Evolutionary conservation across 179 eudicot species (phyloP), one percentile per base, ranked within the genome.

Genomic region (Camellia oleifera): DNA sequence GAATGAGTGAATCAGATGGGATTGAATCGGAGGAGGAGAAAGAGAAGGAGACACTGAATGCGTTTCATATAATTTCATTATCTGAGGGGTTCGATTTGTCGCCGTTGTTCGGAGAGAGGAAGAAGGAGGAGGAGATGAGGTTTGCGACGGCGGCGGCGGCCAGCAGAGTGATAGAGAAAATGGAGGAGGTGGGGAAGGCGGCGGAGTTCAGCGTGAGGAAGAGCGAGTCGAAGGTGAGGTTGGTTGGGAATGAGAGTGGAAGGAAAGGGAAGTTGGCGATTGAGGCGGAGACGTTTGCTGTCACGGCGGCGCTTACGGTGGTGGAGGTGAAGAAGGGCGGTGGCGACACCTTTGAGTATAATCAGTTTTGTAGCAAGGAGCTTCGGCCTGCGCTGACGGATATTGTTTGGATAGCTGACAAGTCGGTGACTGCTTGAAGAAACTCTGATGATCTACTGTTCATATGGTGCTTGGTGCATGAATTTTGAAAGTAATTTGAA

Each of bases 81-180:
- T 81, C 83, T 0, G 48, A 77, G 20, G 83, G 84, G 7, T 81
- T 81, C 15, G 77, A 81, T 54, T 42, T 81, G 60, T 81, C 81
- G 13, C 50, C 10, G 32, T n/a, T 78, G 75, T 69, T 78, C 13
- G 69, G 70, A n/a, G 50, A 70, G 57, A 54, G 66, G 40, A 57
- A 42, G 48, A 57, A 42, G 48, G 66, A 78, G 11, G 5, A 18
- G n/a, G 81, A 64, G 40, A 15, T 26, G 17, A 69, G 74, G 20
- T 78, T 69, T 4, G 66, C 68, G 44, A 56, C 81, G 9, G 12
- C 42, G 3, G 45, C 1, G 10, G 42, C 81, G 1, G 81, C 76
- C 4, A 58, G 58, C 4, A 18, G 45, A 4, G 56, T 69, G 42
- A 23, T 57, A n/a, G 9, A 5, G 6, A 58, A 67, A 58, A 68